Percentiles rank a stretch among this genome's conserved stretches.
Evolutionary conservation across 805 yeast genomes (phyloP).

Genomic region (Hanseniaspora vineae): DNA sequence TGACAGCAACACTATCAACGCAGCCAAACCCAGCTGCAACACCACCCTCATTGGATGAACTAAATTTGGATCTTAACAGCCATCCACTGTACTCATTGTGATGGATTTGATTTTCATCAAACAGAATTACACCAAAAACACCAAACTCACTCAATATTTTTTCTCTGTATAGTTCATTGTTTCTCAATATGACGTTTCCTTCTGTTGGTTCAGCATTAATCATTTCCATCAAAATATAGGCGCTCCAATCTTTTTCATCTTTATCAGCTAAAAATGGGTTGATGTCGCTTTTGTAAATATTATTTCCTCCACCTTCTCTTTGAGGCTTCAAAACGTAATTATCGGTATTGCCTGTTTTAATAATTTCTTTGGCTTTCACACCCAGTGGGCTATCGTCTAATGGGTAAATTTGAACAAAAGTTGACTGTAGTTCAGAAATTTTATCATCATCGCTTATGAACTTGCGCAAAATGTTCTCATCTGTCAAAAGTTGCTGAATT

Average conservation of each 20-base stretch:
- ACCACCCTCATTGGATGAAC: constrained; percentile 90
- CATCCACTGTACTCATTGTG: constrained; percentile 68
- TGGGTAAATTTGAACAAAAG: constrained; percentile 84
- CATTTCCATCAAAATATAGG: constrained; percentile 86
- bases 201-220: constrained; percentile 59
- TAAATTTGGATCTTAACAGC: constrained; percentile 78
- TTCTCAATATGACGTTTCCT: constrained; percentile 58
- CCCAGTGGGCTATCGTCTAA: constrained; percentile 63
- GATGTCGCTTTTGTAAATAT: constrained; percentile 76
- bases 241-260: constrained; percentile 65
- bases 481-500: constrained; percentile 78
- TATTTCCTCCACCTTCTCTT: constrained; percentile 98
- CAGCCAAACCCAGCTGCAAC: constrained; percentile 99
- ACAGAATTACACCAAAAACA: constrained; percentile 69
- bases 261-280: constrained; percentile 56
- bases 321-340: constrained; percentile 88
- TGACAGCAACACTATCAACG: constrained; percentile 66
- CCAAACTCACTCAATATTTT: constrained; percentile 86
- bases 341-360: constrained; percentile 35
- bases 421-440: constrained; percentile 25
- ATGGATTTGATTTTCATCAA: constrained; percentile 45
- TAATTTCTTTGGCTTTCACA: constrained; percentile 39
- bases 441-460: constrained; percentile 26
- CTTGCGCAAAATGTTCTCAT: constrained; percentile 31
- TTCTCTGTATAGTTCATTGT: constrained; percentile 49